Percentiles rank a stretch among this genome's conserved stretches.
These are phyloP conservation scores for Mycena sp. DNA, from an alignment of 1,284 basidiomycete genomes.

Conservation along the genomic window DNA sequence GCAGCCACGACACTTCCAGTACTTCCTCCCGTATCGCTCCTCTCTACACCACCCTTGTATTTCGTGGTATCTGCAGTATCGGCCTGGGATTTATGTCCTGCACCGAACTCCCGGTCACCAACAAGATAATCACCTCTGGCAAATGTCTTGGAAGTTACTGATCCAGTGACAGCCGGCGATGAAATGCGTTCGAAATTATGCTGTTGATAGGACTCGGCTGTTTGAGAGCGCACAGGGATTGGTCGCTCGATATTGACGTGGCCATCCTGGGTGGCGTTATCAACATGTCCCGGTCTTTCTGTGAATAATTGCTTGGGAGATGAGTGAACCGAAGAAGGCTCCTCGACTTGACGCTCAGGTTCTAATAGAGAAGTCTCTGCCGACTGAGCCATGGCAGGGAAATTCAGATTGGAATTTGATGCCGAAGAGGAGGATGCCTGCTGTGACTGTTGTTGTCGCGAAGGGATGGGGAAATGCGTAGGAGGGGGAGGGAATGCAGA, in stretches of 20 bases:
- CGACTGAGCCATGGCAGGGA: constrained; percentile 38
- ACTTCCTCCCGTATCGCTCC: constrained; percentile 60
- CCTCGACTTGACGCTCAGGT: constrained; percentile 29
- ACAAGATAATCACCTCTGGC: constrained; percentile 42
- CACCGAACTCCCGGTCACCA: constrained; percentile 50
- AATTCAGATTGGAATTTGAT: constrained; percentile 39
- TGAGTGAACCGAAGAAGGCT: constrained; percentile 18
- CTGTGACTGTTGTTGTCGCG: constrained; percentile 43
- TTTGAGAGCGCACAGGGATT: constrained; percentile 27
- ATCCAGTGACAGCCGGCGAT: constrained; percentile 2
- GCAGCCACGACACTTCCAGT: constrained; percentile 71
- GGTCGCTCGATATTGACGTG: constrained; percentile 22
- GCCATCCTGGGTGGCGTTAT: no score
- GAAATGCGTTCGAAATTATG: constrained; percentile 12
- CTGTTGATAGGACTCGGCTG: constrained; percentile 21
- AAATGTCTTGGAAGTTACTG: constrained; percentile 25
- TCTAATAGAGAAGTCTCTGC: constrained; percentile 45
- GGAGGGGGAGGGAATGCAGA: constrained; percentile 78
- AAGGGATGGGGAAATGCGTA: constrained; percentile 71
- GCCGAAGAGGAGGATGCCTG: constrained; percentile 40
- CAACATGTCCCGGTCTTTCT: no score
- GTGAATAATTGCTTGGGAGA: no score
- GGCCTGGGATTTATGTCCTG: constrained; percentile 29
- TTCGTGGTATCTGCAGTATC: constrained; percentile 41
- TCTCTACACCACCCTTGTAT: constrained; percentile 45